Conservation (phyloP, 768 basidiomycete species). For the Hypholoma fasciculare region DNA sequence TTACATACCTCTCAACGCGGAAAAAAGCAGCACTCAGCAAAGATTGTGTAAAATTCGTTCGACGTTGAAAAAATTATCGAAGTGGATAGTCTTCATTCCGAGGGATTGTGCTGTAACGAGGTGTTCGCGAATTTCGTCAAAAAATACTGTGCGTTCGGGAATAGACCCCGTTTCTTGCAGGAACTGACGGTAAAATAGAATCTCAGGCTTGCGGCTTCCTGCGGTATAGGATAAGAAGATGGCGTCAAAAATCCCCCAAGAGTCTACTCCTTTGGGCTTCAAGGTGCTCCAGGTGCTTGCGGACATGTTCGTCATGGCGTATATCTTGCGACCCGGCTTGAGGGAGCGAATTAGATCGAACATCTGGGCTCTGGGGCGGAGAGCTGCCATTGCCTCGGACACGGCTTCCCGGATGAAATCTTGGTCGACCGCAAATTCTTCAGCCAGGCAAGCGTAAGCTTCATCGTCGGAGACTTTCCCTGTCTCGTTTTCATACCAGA, state of each 20-base stretch:
- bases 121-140: constrained; percentile 45
- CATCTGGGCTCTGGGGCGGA: constrained; percentile 28
- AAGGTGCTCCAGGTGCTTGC: constrained; percentile 33
- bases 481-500: constrained; percentile 39
- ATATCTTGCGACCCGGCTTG: constrained; percentile 31
- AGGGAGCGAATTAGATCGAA: constrained; percentile 33
- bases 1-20: constrained; percentile 25
- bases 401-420: constrained; percentile 33
- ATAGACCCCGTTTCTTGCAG: constrained; percentile 34
- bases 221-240: constrained; percentile 39
- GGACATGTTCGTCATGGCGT: constrained; percentile 46
- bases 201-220: constrained; percentile 42
- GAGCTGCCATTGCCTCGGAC: constrained; percentile 31
- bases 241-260: constrained; percentile 33
- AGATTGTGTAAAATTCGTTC: constrained; percentile 28
- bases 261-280: constrained; percentile 19
- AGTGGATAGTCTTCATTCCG: constrained; percentile 40
- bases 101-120: constrained; percentile 40
- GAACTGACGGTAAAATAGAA: constrained; percentile 37
- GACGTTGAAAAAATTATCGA: constrained; percentile 29
- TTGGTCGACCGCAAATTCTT: constrained; percentile 25
- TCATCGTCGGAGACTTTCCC: constrained; percentile 30
- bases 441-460: constrained; percentile 28
- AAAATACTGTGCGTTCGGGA: constrained; percentile 35
- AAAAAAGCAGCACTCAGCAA: constrained; percentile 11